Evolutionary conservation across 176 grass and related monocot genomes (phyloP).

Genomic region (Ampelocalamus luodianensis): DNA sequence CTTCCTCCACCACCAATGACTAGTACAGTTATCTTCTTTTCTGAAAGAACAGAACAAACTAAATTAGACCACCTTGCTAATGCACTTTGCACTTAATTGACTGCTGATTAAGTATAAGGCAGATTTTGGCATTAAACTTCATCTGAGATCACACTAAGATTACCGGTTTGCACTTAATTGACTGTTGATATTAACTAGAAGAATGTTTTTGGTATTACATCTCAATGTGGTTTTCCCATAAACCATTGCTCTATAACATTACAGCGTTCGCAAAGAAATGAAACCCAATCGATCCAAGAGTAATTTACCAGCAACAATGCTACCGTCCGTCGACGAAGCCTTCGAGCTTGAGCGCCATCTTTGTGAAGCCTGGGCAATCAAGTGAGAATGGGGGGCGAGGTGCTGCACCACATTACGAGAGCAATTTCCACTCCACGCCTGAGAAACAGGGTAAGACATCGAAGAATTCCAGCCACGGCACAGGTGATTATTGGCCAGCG

Average conservation of each 20-base stretch:
- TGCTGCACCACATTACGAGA: background rate
- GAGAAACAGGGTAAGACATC: slow-evolving; percentile 35
- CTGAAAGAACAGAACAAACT: slow-evolving; percentile 30
- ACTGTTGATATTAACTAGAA: background rate
- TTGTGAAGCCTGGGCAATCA: background rate
- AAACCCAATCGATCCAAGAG: background rate
- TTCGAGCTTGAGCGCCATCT: slow-evolving; percentile 20
- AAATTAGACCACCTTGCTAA: background rate
- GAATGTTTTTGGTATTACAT: background rate
- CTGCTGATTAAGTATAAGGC: too few relatives aligned
- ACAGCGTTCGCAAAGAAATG: background rate
- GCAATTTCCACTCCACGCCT: slow-evolving; percentile 18
- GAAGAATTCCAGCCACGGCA: slow-evolving; percentile 31
- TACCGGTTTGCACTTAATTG: background rate
- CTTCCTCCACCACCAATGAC: slow-evolving; percentile 88
- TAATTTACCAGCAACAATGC: slow-evolving; percentile 27
- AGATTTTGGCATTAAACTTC: too few relatives aligned
- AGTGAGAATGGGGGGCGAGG: background rate
- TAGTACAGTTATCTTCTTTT: slow-evolving; percentile 59
- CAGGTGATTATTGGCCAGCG: background rate
- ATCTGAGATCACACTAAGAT: too few relatives aligned
- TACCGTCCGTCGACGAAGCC: slow-evolving; percentile 1
- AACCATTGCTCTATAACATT: background rate
- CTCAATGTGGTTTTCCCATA: background rate
- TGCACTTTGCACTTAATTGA: background rate